A percentile compares a stretch with the other conserved stretches of the same genome.
Evolutionary conservation across 768 basidiomycete genomes (phyloP).

Genomic region (Trametes sanguinea): DNA sequence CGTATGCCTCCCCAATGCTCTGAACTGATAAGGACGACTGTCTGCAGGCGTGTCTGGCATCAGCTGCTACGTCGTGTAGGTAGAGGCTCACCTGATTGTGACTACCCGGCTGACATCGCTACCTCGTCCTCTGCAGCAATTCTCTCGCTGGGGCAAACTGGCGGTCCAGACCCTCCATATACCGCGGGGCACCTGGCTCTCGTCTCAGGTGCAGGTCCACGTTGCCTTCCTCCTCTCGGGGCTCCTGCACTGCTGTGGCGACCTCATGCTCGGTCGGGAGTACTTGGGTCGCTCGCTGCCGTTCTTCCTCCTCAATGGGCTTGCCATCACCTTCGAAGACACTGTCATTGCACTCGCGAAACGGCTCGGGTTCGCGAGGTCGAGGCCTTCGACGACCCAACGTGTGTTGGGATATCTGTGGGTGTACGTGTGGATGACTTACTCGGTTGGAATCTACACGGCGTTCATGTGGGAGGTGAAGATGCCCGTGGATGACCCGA

Average conservation of each 20-base stretch:
- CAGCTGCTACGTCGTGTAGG: conserved; percentile 25
- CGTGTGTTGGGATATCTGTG: conserved; percentile 20
- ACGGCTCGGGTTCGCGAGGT: background rate
- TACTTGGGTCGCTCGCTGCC: conserved; percentile 16
- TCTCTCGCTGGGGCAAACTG: conserved; percentile 16
- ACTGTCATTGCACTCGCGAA: conserved; percentile 5
- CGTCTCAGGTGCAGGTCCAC: conserved; percentile 26
- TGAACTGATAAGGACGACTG: background rate
- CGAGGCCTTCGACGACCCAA: background rate
- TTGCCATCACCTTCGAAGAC: conserved; percentile 25
- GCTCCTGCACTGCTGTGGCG: conserved; percentile 21
- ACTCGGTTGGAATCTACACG: conserved; percentile 6
- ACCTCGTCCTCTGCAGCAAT: conserved; percentile 4
- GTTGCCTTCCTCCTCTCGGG: conserved; percentile 25
- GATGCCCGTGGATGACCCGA: background rate
- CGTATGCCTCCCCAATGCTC: background rate
- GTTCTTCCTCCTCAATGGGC: conserved; percentile 23
- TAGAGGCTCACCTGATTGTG: background rate
- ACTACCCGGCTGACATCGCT: background rate
- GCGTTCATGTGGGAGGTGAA: background rate
- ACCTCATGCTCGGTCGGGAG: conserved; percentile 18
- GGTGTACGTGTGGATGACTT: conserved; percentile 18
- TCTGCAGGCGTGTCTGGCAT: conserved; percentile 24
- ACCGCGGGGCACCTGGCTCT: conserved; percentile 17
- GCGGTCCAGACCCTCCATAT: conserved; percentile 11